phyloP scores from a whole-genome alignment of 1,284 basidiomycete genomes.

The Pseudomicrostroma phylloplanum region DNA sequence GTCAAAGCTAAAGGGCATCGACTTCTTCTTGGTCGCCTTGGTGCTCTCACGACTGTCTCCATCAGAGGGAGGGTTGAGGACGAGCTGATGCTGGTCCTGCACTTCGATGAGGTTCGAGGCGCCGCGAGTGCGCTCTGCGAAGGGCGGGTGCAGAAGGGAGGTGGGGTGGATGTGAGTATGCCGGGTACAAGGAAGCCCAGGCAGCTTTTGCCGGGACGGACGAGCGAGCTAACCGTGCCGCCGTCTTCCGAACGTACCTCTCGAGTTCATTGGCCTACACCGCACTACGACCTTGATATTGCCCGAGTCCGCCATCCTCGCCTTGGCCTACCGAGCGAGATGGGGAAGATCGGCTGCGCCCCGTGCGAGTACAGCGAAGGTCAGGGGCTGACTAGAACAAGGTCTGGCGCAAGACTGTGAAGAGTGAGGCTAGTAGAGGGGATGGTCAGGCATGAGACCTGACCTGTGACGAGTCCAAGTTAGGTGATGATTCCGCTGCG shows the following conservation, averaged over 20 bases:
- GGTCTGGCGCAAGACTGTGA: too few relatives aligned
- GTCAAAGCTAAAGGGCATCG: slow-evolving; percentile 47
- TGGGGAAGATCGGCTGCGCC: too few relatives aligned
- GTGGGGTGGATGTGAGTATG: not conserved
- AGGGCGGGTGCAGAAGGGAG: not conserved
- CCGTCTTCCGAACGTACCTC: slow-evolving; percentile 12
- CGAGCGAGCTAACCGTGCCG: too few relatives aligned
- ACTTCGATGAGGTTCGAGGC: slow-evolving; percentile 41
- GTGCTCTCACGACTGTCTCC: slow-evolving; percentile 26
- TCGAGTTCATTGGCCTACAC: slow-evolving; percentile 43
- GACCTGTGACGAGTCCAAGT: too few relatives aligned
- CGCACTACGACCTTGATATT: slow-evolving; percentile 49
- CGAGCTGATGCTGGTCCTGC: slow-evolving; percentile 31
- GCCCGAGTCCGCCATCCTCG: slow-evolving; percentile 39
- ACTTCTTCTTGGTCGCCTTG: slow-evolving; percentile 41
- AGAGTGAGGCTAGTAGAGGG: too few relatives aligned
- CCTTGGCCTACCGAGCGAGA: too few relatives aligned
- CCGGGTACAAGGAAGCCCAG: not conserved
- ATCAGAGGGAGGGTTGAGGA: slow-evolving; percentile 35
- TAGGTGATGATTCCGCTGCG: too few relatives aligned
- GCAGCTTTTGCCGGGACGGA: too few relatives aligned
- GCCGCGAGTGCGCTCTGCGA: slow-evolving; percentile 29
- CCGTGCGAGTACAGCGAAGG: too few relatives aligned
- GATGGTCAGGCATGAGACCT: too few relatives aligned
- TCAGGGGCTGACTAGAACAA: too few relatives aligned